Evolutionary conservation across 768 basidiomycete genomes (phyloP), one percentile per base, ranked within the genome.

Genomic region (Boletus rubescentipes): DNA sequence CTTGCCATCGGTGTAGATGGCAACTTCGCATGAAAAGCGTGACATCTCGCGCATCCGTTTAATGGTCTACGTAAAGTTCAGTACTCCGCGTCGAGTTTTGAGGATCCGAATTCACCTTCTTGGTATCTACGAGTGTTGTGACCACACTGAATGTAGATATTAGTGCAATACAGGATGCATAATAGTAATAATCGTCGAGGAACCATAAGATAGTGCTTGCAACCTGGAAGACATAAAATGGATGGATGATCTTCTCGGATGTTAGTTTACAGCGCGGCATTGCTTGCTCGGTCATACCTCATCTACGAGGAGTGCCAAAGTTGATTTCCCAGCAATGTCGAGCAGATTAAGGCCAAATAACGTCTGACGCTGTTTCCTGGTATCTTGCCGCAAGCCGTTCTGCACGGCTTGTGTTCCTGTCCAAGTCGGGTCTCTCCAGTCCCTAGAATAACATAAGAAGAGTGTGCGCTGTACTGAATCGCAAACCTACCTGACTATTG

Each of bases 161-260:
- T 38, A 97, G 75, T 29, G 86, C 92, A 61, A 98, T 99, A 62
- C 94, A 97, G 61, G 95, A 96, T 11, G 95, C 96, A 69, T 98
- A 98, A 65, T 98, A 98, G 61, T 88, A 93, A 66, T 98, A 99
- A 67, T 98, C 82, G 60, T 99, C 97, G 48, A 98, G 63, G 2
- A 90, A 89, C 97, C 97, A 99, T 7, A 99, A 74, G 36, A 91
- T 75, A 61, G 98, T 89, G 60, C 93, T 97, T 46, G 93, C 93
- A 60, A 98, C 86, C 79, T 99, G 97, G 67, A 99, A 99, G 50
- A 99, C 88, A 67, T 98, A 98, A 72, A 98, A 98, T 1, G 97
- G 97, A 67, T 98, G 96, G 36, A 98, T 87, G 41, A 97, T 84
- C 93, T 87, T 57, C 32, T 30, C 38, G 23, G 7, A 53, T 14